Base-by-base conservation (phyloP, 2,329 filamentous ascomycete species). In the Pseudogymnoascus sp. region DNA sequence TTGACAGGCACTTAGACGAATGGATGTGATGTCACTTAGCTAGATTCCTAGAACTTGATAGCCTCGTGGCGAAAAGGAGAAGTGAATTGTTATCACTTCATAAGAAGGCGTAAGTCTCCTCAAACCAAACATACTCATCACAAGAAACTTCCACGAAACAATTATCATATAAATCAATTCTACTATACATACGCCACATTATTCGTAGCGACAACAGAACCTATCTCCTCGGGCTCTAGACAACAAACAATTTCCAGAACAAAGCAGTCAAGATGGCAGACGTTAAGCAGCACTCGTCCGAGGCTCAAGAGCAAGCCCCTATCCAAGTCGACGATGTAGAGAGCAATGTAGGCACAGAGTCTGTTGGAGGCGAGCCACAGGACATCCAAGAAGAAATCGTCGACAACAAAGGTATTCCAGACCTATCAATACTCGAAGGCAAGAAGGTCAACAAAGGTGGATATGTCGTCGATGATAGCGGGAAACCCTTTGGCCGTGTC, bases 401-500 rank as follows among this genome's bases (percentile, higher is more conserved):
- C 66, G 82, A 83, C 68, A 77, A 80, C 65, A 75, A 81, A 19
- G 69, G 70, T 33, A 64, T 62, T 19, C 64, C 65, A 9, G 82
- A 84, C 68, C 79, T 79, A 63, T 80, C 79, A 0, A 69, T 78
- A 17, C 78, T 86, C 35, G 79, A 82, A 64, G 79, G 78, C 64
- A 78, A 78, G 73, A 83, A 79, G 66, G 81, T 86, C 68, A 86
- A 86, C 76, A 85, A 86, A 72, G 71, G 76, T 9, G 83, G 83
- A 61, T 85, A 86, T 62, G 77, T 85, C 19, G 79, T 85, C 61
- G 79, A 83, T 65, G 75, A 81, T 9, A 76, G 81, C 38, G 80
- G 81, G 23, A 77, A 81, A 44, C 70, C 83, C 2, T 76, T 89
- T 67, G 88, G 85, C 15, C 84, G 83, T 53, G 78, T 91, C 11